Conservation (phyloP, 169 alveolate genomes). For the Plasmodium fragile region DNA sequence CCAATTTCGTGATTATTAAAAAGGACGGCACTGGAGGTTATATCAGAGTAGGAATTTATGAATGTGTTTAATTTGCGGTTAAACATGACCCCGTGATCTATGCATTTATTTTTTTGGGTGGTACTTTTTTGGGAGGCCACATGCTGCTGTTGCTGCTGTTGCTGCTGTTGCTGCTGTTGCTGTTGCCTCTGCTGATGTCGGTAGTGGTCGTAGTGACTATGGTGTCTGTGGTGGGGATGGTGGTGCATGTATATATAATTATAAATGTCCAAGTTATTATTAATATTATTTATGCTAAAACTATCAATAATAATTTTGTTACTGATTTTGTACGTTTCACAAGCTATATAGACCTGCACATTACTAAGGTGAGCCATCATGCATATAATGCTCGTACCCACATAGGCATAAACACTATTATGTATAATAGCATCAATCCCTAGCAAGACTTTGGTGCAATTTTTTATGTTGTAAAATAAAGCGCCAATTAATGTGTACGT, state of each 20-base stretch:
- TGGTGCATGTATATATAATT: constrained; percentile 74
- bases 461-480: constrained; percentile 63
- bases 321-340: constrained; percentile 76
- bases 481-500: constrained; percentile 71
- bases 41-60: constrained; percentile 36
- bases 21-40: constrained; percentile 10
- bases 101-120: background rate
- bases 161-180: background rate
- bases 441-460: constrained; percentile 57
- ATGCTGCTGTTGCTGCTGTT: constrained; percentile 28
- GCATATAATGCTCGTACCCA: constrained; percentile 69
- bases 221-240: background rate
- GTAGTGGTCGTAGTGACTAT: background rate
- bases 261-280: constrained; percentile 60
- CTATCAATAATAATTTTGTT: constrained; percentile 69
- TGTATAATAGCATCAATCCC: constrained; percentile 75
- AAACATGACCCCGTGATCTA: constrained; percentile 25
- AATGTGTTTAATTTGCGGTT: constrained; percentile 60
- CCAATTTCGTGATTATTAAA: constrained; percentile 1
- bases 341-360: constrained; percentile 53
- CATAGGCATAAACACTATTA: constrained; percentile 72
- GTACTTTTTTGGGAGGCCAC: background rate
- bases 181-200: background rate
- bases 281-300: constrained; percentile 68
- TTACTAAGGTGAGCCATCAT: constrained; percentile 58